These are phyloP conservation scores for Kalmusia sp. DNA, from an alignment of 2,329 filamentous ascomycete species.

Conservation along the genomic window DNA sequence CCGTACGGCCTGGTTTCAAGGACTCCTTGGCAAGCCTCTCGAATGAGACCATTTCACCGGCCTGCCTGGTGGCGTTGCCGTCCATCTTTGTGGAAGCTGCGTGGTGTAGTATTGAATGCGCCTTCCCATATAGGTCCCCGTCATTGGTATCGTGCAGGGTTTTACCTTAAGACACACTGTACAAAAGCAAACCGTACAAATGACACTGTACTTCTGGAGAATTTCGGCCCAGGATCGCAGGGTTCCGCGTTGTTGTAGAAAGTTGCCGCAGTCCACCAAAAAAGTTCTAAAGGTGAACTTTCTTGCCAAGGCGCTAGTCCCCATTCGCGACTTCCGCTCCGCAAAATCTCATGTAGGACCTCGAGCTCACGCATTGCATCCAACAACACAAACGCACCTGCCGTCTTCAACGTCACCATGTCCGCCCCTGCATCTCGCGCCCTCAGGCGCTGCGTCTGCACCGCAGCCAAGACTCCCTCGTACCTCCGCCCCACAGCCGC, in stretches of 20 bases:
- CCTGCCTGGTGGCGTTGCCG: conserved; percentile 17
- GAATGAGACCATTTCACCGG: conserved; percentile 36
- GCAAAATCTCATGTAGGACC: conserved; percentile 33
- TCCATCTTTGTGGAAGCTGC: conserved; percentile 24
- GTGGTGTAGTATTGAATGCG: conserved; percentile 29
- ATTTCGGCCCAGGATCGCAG: background rate
- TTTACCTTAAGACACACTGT: conserved; percentile 1
- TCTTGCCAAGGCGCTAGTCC: conserved; percentile 32
- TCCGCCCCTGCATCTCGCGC: conserved; percentile 53
- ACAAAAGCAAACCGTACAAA: too few species aligned
- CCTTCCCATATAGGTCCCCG: conserved; percentile 47
- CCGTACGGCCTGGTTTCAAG: conserved; percentile 73
- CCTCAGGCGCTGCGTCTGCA: conserved; percentile 53
- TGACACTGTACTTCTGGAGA: too few species aligned
- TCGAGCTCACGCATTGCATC: conserved; percentile 22
- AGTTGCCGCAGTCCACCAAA: conserved; percentile 23
- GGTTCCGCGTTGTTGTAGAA: conserved; percentile 14
- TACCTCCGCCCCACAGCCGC: conserved; percentile 40
- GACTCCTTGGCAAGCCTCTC: conserved; percentile 36
- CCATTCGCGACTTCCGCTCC: conserved; percentile 27
- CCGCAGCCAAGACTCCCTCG: conserved; percentile 27
- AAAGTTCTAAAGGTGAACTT: conserved; percentile 26
- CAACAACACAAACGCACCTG: conserved; percentile 18
- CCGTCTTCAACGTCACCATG: conserved; percentile 41
- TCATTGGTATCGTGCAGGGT: too few species aligned